Conservation (phyloP, 2,329 filamentous ascomycete species). For the Pyricularia grisea region DNA sequence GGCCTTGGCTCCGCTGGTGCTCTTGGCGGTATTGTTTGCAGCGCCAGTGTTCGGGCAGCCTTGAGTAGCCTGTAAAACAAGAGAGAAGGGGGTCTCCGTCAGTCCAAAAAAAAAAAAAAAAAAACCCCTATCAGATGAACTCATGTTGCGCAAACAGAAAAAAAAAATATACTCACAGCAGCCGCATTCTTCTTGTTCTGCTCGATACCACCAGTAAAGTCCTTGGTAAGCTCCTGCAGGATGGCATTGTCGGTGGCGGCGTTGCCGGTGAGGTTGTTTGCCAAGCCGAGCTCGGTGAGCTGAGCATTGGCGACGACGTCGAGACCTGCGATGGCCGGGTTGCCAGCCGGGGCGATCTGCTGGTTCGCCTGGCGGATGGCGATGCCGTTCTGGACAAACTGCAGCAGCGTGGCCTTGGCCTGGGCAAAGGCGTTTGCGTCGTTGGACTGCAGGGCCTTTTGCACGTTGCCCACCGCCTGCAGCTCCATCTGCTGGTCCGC, state of each 20-base stretch:
- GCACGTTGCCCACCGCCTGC: slow-evolving; percentile 9
- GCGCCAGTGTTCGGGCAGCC: neutral
- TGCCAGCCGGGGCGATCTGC: slow-evolving; percentile 10
- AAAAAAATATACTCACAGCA: slow-evolving; percentile 6
- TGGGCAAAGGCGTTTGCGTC: slow-evolving; percentile 7
- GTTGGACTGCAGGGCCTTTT: slow-evolving; percentile 8
- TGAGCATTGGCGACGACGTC: slow-evolving; percentile 11
- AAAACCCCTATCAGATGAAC: neutral
- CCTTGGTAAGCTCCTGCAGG: slow-evolving; percentile 8
- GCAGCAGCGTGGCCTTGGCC: slow-evolving; percentile 11
- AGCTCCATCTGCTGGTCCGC: slow-evolving; percentile 14
- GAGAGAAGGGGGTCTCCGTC: neutral
- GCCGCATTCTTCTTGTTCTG: slow-evolving; percentile 12
- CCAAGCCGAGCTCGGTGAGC: slow-evolving; percentile 8
- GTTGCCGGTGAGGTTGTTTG: slow-evolving; percentile 9
- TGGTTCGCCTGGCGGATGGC: slow-evolving; percentile 14
- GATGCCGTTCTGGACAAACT: slow-evolving; percentile 14
- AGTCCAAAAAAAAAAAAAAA: neutral
- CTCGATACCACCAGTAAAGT: slow-evolving; percentile 11
- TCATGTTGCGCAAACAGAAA: neutral
- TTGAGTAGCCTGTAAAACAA: neutral
- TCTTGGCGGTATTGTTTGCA: neutral
- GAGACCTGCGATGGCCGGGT: slow-evolving; percentile 10
- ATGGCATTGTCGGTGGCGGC: slow-evolving; percentile 8
- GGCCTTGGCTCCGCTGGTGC: neutral